Evolutionary conservation across 192 early-diverging fungal species (phyloP).

Genomic region (Chytriomyces confervae): DNA sequence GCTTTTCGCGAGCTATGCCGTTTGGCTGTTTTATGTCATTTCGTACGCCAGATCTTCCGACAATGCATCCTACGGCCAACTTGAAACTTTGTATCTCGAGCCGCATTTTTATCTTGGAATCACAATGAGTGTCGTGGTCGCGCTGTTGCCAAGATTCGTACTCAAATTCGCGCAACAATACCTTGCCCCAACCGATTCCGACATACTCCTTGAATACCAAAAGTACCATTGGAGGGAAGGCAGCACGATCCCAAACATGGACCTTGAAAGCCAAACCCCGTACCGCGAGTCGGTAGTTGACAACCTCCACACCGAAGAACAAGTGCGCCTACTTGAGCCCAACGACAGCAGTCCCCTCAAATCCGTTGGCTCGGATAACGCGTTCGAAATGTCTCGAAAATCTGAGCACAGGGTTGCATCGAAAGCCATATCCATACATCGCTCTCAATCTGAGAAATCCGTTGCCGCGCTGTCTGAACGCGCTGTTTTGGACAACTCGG

Average conservation of each 20-base stretch:
- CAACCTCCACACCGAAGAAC: constrained; percentile 50
- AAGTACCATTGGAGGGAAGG: constrained; percentile 48
- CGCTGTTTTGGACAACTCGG: background rate
- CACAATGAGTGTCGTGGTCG: constrained; percentile 69
- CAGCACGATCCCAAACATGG: constrained; percentile 11
- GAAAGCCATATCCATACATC: background rate
- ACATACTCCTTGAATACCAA: constrained; percentile 55
- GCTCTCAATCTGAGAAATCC: constrained; percentile 29
- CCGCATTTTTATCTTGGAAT: constrained; percentile 79
- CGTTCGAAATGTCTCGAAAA: constrained; percentile 14
- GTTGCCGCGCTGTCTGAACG: constrained; percentile 11
- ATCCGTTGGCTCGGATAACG: constrained; percentile 15
- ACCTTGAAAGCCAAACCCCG: constrained; percentile 50
- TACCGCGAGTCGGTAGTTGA: constrained; percentile 47
- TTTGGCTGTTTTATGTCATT: constrained; percentile 72
- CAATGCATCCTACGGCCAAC: constrained; percentile 74
- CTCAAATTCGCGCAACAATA: constrained; percentile 65
- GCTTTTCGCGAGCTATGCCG: constrained; percentile 67
- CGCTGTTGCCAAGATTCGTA: constrained; percentile 73
- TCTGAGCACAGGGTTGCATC: constrained; percentile 3
- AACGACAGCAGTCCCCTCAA: constrained; percentile 10
- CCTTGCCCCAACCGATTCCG: constrained; percentile 52
- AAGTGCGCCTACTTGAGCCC: constrained; percentile 41
- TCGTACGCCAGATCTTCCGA: constrained; percentile 64
- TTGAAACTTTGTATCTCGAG: constrained; percentile 64